Evolutionary conservation across 768 basidiomycete species (phyloP).

Genomic region (Naganishia randhawae): DNA sequence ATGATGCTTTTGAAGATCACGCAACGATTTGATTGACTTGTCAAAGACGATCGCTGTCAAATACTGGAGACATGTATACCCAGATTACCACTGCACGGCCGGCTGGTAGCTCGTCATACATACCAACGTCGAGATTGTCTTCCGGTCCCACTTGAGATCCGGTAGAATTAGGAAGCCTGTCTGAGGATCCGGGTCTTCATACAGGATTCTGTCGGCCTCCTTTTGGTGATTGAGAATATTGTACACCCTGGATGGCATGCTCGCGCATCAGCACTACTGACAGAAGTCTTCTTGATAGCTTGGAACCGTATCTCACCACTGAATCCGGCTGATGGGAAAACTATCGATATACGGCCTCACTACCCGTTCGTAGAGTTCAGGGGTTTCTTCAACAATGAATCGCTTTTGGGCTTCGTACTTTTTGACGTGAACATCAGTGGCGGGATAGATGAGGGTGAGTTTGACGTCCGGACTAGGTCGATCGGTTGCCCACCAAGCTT

Average conservation of each 20-base stretch:
- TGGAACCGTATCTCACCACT: conserved; percentile 61
- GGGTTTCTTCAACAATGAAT: conserved; percentile 76
- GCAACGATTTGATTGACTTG: conserved; percentile 63
- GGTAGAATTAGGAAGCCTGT: conserved; percentile 74
- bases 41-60: conserved; percentile 72
- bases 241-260: conserved; percentile 63
- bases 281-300: background rate
- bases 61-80: conserved; percentile 55
- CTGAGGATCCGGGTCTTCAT: conserved; percentile 56
- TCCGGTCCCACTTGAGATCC: conserved; percentile 95
- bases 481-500: conserved; percentile 61
- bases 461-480: conserved; percentile 64
- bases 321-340: conserved; percentile 70
- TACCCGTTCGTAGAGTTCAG: conserved; percentile 65
- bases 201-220: conserved; percentile 70
- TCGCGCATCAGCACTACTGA: background rate
- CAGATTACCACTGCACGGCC: background rate
- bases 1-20: conserved; percentile 69
- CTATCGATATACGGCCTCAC: conserved; percentile 74
- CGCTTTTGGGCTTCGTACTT: conserved; percentile 79
- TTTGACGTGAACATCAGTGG: conserved; percentile 80
- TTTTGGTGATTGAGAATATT: conserved; percentile 74
- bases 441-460: conserved; percentile 79
- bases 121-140: conserved; percentile 63
- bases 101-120: conserved; percentile 4